Percentiles rank a stretch among this genome's conserved stretches.
Evolutionary conservation across 805 yeast species (phyloP).

Genomic region (Scheffersomyces stipitis): DNA sequence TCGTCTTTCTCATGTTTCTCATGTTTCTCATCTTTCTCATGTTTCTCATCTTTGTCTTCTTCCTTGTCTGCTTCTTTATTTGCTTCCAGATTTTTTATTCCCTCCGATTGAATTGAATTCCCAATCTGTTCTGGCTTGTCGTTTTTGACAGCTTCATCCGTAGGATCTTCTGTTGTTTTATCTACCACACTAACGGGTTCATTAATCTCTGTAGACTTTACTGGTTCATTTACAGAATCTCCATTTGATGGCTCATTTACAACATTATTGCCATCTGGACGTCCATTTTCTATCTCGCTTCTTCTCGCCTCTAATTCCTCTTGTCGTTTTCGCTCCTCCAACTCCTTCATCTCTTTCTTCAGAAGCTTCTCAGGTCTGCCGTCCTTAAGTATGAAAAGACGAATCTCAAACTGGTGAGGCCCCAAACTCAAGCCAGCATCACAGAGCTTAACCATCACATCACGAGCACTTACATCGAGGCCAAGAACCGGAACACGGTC

Average conservation of each 20-base stretch:
- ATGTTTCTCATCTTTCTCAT: too few relatives aligned
- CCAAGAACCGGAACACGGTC: slow-evolving; percentile 37
- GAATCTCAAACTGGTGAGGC: slow-evolving; percentile 76
- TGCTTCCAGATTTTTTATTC: not conserved
- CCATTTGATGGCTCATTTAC: too few relatives aligned
- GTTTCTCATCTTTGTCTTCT: too few relatives aligned
- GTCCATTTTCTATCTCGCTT: too few relatives aligned
- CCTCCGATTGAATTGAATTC: not conserved
- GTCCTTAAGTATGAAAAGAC: slow-evolving; percentile 83
- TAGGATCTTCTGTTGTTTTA: slow-evolving; percentile 6
- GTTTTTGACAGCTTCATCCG: too few relatives aligned
- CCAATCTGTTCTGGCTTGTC: too few relatives aligned
- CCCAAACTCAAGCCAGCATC: slow-evolving; percentile 75
- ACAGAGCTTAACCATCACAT: slow-evolving; percentile 83
- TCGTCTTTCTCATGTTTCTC: too few relatives aligned
- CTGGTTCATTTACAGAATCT: slow-evolving; percentile 13
- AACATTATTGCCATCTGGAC: too few relatives aligned
- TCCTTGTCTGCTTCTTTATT: slow-evolving; percentile 6
- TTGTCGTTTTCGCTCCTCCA: slow-evolving; percentile 18
- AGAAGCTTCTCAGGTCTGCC: slow-evolving; percentile 48
- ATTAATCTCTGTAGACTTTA: too few relatives aligned
- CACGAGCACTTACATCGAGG: slow-evolving; percentile 58
- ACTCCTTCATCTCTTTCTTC: slow-evolving; percentile 20
- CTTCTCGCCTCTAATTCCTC: too few relatives aligned
- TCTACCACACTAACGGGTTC: too few relatives aligned